Base-by-base conservation (phyloP, 202 grass and related monocot species). In the Brachypodium distachyon region DNA sequence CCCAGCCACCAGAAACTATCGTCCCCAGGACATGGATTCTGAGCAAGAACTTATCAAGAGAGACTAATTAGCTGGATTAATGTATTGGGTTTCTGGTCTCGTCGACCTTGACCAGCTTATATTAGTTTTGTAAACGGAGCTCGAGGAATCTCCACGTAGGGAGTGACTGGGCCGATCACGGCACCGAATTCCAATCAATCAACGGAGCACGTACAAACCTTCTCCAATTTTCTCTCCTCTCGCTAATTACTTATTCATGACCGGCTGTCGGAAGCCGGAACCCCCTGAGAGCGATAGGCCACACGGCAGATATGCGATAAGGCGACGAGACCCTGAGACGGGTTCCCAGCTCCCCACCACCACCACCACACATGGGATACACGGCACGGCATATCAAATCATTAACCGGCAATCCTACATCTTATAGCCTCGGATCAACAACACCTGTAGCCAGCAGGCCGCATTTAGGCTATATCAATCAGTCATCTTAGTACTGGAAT, bases 221-320 rank as follows among this genome's bases (percentile, higher is more conserved):
- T n/a, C n/a, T n/a, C n/a, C n/a, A n/a, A n/a, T n/a, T n/a, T n/a
- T n/a, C n/a, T n/a, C n/a, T n/a, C n/a, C n/a, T n/a, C n/a, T n/a
- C n/a, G n/a, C n/a, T n/a, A n/a, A n/a, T n/a, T n/a, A n/a, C n/a
- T n/a, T n/a, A n/a, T n/a, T n/a, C n/a, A n/a, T n/a, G n/a, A n/a
- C n/a, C n/a, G n/a, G n/a, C n/a, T n/a, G n/a, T n/a, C n/a, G n/a
- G n/a, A n/a, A n/a, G n/a, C n/a, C n/a, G n/a, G n/a, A n/a, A n/a
- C n/a, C n/a, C n/a, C n/a, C n/a, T n/a, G n/a, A n/a, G n/a, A n/a
- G 9, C 72, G 46, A 78, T 63, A 84, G 27, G 44, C 7, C 64
- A 4, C 1, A 58, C n/a, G 7, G 41, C 53, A 14, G 60, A 83
- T 81, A 47, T 75, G 49, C n/a, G n/a, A 73, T 82, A 73, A 64